phyloP scores from a whole-genome alignment of 1,284 basidiomycete species.

The Volvariella surrecta region DNA sequence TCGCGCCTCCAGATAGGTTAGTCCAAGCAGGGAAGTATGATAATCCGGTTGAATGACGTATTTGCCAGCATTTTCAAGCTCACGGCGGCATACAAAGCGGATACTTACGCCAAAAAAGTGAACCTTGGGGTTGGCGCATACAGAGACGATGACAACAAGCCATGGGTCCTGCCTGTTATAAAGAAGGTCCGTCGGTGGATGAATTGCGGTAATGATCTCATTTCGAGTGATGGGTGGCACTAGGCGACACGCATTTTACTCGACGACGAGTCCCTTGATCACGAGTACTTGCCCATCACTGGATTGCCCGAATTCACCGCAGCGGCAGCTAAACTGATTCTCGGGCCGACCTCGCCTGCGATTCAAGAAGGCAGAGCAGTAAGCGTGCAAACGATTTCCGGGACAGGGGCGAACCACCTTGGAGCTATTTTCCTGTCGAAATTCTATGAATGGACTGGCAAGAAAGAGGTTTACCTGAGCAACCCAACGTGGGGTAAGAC shows the following conservation, averaged over 20 bases:
- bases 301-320: slow-evolving; percentile 78
- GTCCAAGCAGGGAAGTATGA: slow-evolving; percentile 4
- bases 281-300: slow-evolving; percentile 92
- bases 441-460: slow-evolving; percentile 72
- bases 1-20: slow-evolving; percentile 76
- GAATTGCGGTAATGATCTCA: neutral
- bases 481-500: slow-evolving; percentile 89
- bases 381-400: slow-evolving; percentile 89
- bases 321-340: slow-evolving; percentile 76
- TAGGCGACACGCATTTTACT: slow-evolving; percentile 73
- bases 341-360: slow-evolving; percentile 68
- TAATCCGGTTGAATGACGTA: slow-evolving; percentile 5
- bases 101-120: slow-evolving; percentile 75
- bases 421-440: slow-evolving; percentile 83
- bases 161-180: slow-evolving; percentile 91
- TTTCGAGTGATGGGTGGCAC: neutral
- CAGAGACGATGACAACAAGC: slow-evolving; percentile 76
- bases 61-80: slow-evolving; percentile 81
- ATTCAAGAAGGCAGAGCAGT: slow-evolving; percentile 64
- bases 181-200: slow-evolving; percentile 55
- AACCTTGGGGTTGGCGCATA: slow-evolving; percentile 92
- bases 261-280: slow-evolving; percentile 70
- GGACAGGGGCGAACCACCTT: slow-evolving; percentile 93
- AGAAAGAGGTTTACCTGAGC: slow-evolving; percentile 72
- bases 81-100: slow-evolving; percentile 82